Evolutionary conservation across 2,329 filamentous ascomycete species (phyloP).

Genomic region (Didymella sp.): DNA sequence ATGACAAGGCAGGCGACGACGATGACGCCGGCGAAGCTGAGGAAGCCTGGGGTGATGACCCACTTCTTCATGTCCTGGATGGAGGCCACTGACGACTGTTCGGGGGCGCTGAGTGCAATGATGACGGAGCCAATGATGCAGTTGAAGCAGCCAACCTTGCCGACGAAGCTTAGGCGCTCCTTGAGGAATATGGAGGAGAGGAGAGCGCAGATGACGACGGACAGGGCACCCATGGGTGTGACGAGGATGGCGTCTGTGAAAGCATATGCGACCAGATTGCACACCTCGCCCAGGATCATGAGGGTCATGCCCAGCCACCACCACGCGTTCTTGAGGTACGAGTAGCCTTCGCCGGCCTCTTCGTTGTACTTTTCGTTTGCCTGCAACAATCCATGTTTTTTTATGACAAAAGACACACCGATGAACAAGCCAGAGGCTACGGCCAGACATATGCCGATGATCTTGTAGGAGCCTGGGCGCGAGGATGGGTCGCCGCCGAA

Average conservation of each 20-base stretch:
- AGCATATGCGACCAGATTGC: constrained; percentile 96
- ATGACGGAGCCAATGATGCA: constrained; percentile 93
- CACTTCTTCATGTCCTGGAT: constrained; percentile 93
- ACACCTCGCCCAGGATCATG: constrained; percentile 96
- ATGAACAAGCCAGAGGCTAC: constrained; percentile 91
- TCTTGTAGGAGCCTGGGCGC: constrained; percentile 74
- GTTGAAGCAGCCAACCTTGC: constrained; percentile 93
- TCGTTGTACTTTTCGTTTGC: constrained; percentile 97
- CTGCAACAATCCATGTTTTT: constrained; percentile 88
- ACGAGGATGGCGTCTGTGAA: constrained; percentile 97
- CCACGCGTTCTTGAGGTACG: constrained; percentile 91
- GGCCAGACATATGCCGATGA: constrained; percentile 84
- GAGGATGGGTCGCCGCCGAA: constrained; percentile 36
- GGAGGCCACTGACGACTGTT: constrained; percentile 80
- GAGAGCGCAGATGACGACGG: constrained; percentile 90
- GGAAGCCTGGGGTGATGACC: constrained; percentile 84
- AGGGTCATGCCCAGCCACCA: constrained; percentile 97
- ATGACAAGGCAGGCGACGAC: constrained; percentile 74
- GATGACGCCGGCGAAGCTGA: constrained; percentile 83
- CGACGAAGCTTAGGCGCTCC: constrained; percentile 91
- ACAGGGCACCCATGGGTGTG: constrained; percentile 87
- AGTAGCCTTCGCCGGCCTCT: constrained; percentile 93
- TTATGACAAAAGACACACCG: constrained; percentile 91
- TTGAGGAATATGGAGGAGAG: constrained; percentile 95
- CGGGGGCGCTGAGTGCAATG: constrained; percentile 92